Evolutionary conservation across 2,329 filamentous ascomycete genomes (phyloP).

Genomic region (Stagonosporopsis rhizophila): DNA sequence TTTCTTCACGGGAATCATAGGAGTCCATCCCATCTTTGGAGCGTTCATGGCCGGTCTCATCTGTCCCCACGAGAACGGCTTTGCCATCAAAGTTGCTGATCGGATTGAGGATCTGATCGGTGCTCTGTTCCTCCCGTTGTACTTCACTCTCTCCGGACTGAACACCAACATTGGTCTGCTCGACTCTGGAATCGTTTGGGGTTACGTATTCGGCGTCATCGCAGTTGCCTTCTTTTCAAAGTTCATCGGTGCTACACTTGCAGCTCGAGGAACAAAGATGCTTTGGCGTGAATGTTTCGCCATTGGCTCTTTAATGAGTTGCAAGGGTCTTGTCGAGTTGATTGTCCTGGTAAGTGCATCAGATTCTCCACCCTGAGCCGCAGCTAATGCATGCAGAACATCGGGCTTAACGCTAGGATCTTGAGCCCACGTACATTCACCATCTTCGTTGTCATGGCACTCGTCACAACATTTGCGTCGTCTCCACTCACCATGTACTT

Average conservation of each 20-base stretch:
- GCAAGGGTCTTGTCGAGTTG: constrained; percentile 91
- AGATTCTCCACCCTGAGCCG: not conserved
- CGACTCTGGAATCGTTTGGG: constrained; percentile 84
- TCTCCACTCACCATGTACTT: constrained; percentile 76
- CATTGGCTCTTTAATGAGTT: constrained; percentile 93
- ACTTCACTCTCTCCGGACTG: constrained; percentile 90
- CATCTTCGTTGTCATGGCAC: constrained; percentile 93
- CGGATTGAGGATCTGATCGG: constrained; percentile 93
- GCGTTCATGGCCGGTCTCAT: constrained; percentile 90
- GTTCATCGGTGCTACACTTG: constrained; percentile 80
- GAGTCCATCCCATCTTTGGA: constrained; percentile 93
- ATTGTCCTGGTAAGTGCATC: constrained; percentile 79
- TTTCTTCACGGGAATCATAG: constrained; percentile 90
- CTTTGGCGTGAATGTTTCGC: constrained; percentile 90
- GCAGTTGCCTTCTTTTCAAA: constrained; percentile 84
- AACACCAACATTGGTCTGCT: constrained; percentile 87
- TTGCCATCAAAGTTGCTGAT: constrained; percentile 88
- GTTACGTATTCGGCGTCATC: constrained; percentile 84
- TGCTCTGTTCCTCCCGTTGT: constrained; percentile 84
- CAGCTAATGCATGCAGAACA: constrained; percentile 61
- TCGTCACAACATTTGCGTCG: constrained; percentile 84
- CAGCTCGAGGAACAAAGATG: constrained; percentile 76
- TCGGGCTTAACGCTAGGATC: constrained; percentile 83
- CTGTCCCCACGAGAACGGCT: constrained; percentile 86
- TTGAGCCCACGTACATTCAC: constrained; percentile 84